A percentile compares a stretch with the other conserved stretches of the same genome.
Evolutionary conservation across 305 asterid genomes (phyloP).

Genomic region (Solanum aculeatissimum): DNA sequence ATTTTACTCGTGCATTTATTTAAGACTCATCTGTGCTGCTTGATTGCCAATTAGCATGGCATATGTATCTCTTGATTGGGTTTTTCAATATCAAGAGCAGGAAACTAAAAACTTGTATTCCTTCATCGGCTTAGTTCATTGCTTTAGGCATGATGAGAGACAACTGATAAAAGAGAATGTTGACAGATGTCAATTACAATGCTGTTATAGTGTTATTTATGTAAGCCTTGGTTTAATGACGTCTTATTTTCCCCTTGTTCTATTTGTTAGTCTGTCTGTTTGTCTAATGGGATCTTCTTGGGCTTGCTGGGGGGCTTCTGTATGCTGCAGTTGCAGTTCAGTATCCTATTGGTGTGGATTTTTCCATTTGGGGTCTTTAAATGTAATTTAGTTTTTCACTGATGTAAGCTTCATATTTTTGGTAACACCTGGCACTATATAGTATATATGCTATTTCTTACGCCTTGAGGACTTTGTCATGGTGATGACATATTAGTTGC

Average conservation of each 20-base stretch:
- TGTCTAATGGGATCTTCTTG: background rate
- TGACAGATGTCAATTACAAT: background rate
- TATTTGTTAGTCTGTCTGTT: background rate
- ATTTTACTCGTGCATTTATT: background rate
- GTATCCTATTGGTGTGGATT: background rate
- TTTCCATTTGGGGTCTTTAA: background rate
- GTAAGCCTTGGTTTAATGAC: background rate
- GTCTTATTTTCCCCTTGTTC: background rate
- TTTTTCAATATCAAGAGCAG: background rate
- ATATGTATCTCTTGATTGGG: background rate
- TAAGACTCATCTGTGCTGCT: background rate
- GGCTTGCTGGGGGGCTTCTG: background rate
- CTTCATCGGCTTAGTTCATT: background rate
- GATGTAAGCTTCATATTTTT: background rate
- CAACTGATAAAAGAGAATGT: background rate
- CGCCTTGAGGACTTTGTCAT: background rate
- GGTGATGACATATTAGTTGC: background rate
- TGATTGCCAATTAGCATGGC: background rate
- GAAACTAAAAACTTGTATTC: background rate
- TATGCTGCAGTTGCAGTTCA: background rate
- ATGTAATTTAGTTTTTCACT: background rate
- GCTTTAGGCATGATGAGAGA: background rate
- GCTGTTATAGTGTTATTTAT: background rate
- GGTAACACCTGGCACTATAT: background rate
- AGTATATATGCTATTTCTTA: background rate